These are phyloP conservation scores for Cyclotella atomus DNA, from an alignment of 108 stramenopile species.

Conservation along the genomic window DNA sequence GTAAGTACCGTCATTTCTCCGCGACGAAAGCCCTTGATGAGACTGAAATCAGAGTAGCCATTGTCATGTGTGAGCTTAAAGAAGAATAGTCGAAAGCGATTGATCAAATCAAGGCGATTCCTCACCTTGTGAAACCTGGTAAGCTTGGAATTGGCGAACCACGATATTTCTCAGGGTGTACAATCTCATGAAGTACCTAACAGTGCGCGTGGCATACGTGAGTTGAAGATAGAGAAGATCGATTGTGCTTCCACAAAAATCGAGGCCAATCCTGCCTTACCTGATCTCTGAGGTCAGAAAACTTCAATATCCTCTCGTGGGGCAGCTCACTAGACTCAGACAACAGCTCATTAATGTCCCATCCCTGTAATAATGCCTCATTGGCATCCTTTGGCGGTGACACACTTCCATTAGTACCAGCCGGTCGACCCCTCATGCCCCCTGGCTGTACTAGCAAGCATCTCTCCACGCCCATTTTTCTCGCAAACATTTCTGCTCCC, in stretches of 20 bases:
- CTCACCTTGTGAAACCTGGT: conserved; percentile 84
- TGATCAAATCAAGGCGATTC: no score
- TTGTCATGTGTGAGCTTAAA: no score
- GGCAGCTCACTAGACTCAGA: conserved; percentile 60
- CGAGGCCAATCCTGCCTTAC: no score
- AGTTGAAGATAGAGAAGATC: conserved; percentile 8
- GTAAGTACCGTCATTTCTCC: conserved; percentile 98
- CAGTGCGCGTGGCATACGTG: not conserved
- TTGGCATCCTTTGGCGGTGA: conserved; percentile 96
- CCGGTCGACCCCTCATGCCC: conserved; percentile 39
- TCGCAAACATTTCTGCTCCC: conserved; percentile 89
- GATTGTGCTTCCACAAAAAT: no score
- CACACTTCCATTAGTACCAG: not conserved
- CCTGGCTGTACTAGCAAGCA: conserved; percentile 71
- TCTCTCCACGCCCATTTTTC: conserved; percentile 85
- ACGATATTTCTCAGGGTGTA: conserved; percentile 76
- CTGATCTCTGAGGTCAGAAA: conserved; percentile 72
- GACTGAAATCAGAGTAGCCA: no score
- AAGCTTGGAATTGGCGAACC: conserved; percentile 75
- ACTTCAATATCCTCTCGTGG: conserved; percentile 82
- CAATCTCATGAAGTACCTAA: conserved; percentile 80
- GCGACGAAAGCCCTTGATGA: conserved; percentile 91
- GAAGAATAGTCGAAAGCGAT: no score
- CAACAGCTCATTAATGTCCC: conserved; percentile 70
- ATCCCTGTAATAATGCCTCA: conserved; percentile 86